Conservation (phyloP, 2,329 filamentous ascomycete species). For the Fusarium nygamai region DNA sequence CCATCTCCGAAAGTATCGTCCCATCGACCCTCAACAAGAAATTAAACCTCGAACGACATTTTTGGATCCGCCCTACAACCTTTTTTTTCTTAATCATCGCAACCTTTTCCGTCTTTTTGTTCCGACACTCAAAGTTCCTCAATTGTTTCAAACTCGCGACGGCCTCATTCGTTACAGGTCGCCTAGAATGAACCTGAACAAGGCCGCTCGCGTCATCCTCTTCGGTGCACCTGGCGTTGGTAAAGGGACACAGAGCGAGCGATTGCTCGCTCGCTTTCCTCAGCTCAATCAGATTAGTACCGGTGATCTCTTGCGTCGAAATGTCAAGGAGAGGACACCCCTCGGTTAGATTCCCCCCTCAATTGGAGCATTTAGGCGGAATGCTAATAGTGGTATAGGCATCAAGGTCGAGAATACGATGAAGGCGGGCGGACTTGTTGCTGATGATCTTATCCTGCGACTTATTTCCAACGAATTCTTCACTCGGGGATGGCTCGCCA, state of each 20-base stretch:
- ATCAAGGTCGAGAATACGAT: constrained; percentile 92
- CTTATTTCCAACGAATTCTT: constrained; percentile 91
- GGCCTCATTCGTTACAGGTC: constrained; percentile 33
- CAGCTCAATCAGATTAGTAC: constrained; percentile 93
- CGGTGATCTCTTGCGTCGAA: constrained; percentile 88
- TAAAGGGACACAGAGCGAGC: constrained; percentile 94
- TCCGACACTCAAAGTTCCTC: background rate
- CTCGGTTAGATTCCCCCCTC: constrained; percentile 75
- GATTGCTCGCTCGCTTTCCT: constrained; percentile 85
- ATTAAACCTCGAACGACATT: constrained; percentile 11
- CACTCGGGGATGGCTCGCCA: constrained; percentile 82
- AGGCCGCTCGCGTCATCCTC: constrained; percentile 91
- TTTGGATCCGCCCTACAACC: background rate
- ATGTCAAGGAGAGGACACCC: constrained; percentile 88
- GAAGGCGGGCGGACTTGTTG: constrained; percentile 87
- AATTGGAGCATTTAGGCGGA: background rate
- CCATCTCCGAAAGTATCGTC: constrained; percentile 16
- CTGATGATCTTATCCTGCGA: constrained; percentile 89
- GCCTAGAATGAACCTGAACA: constrained; percentile 71
- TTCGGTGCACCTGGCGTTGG: constrained; percentile 96
- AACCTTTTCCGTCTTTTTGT: background rate
- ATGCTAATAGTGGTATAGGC: constrained; percentile 61
- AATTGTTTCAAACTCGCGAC: constrained; percentile 14
- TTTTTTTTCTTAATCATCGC: background rate
- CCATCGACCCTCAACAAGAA: constrained; percentile 34